Base-by-base conservation (phyloP, 306 rosid genomes). In the Vigna hirtella region DNA sequence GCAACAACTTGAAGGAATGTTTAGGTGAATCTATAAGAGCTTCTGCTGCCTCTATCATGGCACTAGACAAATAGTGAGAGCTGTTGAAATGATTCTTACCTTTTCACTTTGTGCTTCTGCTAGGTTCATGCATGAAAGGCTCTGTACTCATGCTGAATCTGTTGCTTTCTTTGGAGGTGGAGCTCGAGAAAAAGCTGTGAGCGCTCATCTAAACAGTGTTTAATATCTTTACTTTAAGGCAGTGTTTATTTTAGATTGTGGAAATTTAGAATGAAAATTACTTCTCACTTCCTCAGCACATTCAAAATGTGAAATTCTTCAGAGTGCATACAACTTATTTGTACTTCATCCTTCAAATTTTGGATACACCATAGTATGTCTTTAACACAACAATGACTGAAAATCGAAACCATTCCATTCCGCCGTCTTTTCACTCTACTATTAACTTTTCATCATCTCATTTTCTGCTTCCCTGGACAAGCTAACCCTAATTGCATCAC, bases 101-200 rank as follows among this genome's bases (percentile, higher is more conserved):
- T 74, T 80, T 67, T 57, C 59, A 9, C 20, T 69, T 77, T 49
- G 18, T 80, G 66, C 81, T 10, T 88, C 75, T 75, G 66, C 84
- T 80, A 95, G 99, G 96, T 95, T 92, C 86, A 95, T 95, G 99
- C 99, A 95, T 83, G 99, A 95, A 83, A 91, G 99, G 81, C 88
- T 95, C 68, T 88, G 97, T 72, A 91, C 97, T 66, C 99, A 95
- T 88, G 98, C 99, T 51, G 99, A 95, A 74, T 95, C 99, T 14
- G 87, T 95, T 86, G 98, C 99, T 87, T 95, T 95, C 97, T 95
- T 95, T 81, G 99, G 99, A 42, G 99, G 99, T 26, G 99, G 99
- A 84, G 89, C 92, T 81, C 91, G 99, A 73, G 99, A 95, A 88
- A 93, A 90, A 91, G 89, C 91, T 66, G 99, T 95, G 87, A 89